These are phyloP conservation scores for Linum usitatissimum DNA, from an alignment of 345 rosid genomes.

Conservation along the genomic window DNA sequence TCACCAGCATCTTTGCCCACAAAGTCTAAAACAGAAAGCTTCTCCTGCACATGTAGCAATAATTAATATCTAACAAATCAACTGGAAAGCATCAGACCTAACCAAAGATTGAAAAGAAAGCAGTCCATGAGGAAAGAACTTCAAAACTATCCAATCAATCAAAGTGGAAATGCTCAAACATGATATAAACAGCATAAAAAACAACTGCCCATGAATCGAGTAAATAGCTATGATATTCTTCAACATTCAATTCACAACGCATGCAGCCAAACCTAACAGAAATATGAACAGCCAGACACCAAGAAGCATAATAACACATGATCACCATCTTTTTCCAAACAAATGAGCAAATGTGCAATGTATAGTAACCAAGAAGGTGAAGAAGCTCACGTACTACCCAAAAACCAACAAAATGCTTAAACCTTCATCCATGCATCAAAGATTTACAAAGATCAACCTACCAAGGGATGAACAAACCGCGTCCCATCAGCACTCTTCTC, in stretches of 20 bases:
- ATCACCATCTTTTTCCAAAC: too few species aligned
- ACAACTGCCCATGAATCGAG: neutral
- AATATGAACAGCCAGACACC: too few species aligned
- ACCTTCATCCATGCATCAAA: too few species aligned
- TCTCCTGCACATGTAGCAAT: conserved; percentile 40
- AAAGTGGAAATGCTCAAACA: neutral
- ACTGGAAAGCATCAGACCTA: neutral
- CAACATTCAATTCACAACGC: neutral
- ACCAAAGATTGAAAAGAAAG: neutral
- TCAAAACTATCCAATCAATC: neutral
- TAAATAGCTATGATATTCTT: neutral
- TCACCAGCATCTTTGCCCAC: conserved; percentile 36
- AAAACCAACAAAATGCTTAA: conserved; percentile 1
- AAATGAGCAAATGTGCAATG: too few species aligned
- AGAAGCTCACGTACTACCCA: neutral
- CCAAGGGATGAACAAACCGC: conserved; percentile 69
- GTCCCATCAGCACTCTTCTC: conserved; percentile 50
- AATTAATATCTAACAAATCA: neutral
- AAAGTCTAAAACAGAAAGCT: conserved; percentile 56
- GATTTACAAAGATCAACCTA: conserved; percentile 20
- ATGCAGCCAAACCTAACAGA: neutral
- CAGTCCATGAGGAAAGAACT: neutral
- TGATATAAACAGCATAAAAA: neutral
- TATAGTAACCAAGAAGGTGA: neutral
- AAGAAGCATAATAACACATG: too few species aligned